phyloP scores from a whole-genome alignment of 2,329 filamentous ascomycete species.

The Didymella exigua region DNA sequence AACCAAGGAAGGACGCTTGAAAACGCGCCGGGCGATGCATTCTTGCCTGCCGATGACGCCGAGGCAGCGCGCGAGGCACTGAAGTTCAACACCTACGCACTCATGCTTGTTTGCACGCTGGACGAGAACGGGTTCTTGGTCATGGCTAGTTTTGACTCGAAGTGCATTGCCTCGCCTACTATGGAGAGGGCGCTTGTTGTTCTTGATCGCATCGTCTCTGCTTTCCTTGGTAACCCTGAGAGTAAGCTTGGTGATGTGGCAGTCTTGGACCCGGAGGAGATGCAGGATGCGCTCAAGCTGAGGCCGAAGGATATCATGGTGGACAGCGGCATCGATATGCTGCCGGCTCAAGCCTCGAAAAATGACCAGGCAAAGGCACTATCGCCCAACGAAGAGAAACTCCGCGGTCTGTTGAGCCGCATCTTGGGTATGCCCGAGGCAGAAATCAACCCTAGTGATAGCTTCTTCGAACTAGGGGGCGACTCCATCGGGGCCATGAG shows the following conservation, averaged over 20 bases:
- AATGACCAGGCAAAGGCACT: constrained; percentile 12
- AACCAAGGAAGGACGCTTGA: constrained; percentile 21
- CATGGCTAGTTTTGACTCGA: constrained; percentile 69
- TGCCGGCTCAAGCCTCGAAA: constrained; percentile 8
- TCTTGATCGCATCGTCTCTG: constrained; percentile 58
- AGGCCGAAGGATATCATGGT: constrained; percentile 29
- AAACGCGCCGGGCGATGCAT: constrained; percentile 55
- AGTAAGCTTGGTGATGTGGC: constrained; percentile 38
- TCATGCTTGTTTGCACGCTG: constrained; percentile 69
- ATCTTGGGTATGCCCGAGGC: constrained; percentile 36
- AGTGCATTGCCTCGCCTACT: constrained; percentile 58
- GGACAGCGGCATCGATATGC: constrained; percentile 29
- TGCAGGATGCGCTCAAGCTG: constrained; percentile 33
- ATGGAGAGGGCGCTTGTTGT: constrained; percentile 62
- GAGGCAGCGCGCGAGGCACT: constrained; percentile 66
- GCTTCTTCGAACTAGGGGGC: constrained; percentile 55
- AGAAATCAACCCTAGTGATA: constrained; percentile 48
- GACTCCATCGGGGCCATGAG: constrained; percentile 56
- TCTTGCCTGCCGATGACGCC: constrained; percentile 61
- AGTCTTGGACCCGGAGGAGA: constrained; percentile 37
- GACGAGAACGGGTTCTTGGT: constrained; percentile 62
- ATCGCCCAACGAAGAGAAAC: constrained; percentile 35
- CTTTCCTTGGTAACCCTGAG: constrained; percentile 54
- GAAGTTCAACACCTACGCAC: constrained; percentile 62
- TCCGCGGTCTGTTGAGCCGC: constrained; percentile 31